Base-by-base conservation (phyloP, 208 protist species). In the Trypanosoma avium region DNA sequence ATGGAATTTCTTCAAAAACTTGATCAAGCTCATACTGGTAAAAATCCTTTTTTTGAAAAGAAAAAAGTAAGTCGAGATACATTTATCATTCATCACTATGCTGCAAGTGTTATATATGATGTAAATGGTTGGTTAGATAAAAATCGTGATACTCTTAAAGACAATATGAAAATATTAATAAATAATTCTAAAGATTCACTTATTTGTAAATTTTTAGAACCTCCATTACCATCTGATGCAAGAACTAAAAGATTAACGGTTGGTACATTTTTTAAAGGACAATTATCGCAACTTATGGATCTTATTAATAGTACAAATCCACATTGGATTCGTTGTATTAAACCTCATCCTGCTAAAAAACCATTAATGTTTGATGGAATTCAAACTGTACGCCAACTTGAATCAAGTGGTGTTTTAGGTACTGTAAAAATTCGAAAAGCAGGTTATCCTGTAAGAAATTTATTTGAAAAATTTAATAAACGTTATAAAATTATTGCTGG, bases 21-120 rank as follows among this genome's bases (percentile, higher is more conserved):
- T 22, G 54, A 74, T 47, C 58, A 78, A 40, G 54, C 59, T 15
- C 70, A 86, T 46, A 52, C 40, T 13, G 60, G 60, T 1, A 67
- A 80, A 6, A 49, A 49, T 27, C 4, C n/a, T 5, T 79, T 77
- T 33, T 84, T 81, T 57, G 40, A 61, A 35, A 64, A 64, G 48
- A 61, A 76, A 55, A 79, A 76, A 48, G 26, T 61, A 15, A 57
- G 61, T 30, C 55, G 61, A 40, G 57, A 69, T 33, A 61, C 58
- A 0, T 88, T 90, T 48, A 68, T 70, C 22, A 59, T 90, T 58
- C 22, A 64, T 29, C 84, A 90, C 65, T 90, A 82, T 59, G 84
- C 84, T 22, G 84, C 73, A 56, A 70, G 55, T 27, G 83, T 90
- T 24, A 67, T 40, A 15, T 82, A 81, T 45, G 69, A 68, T 43